Evolutionary conservation across 2,329 filamentous ascomycete genomes (phyloP), one percentile per base, ranked within the genome.

Genomic region (Beauveria pseudobassiana): DNA sequence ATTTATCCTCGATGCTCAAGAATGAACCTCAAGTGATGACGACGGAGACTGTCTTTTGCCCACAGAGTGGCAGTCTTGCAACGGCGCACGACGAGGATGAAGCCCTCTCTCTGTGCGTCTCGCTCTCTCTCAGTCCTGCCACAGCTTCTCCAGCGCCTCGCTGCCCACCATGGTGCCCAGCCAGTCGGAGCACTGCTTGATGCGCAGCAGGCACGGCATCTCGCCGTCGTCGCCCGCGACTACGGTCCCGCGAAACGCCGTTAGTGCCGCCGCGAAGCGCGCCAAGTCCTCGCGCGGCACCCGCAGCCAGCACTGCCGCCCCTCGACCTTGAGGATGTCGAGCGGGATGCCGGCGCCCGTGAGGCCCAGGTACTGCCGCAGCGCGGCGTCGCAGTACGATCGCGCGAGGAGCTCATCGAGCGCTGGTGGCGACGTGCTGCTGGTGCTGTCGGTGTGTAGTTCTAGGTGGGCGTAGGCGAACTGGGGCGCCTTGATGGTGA

Each of bases 291-390:
- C 78, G 5, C 80, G 75, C 5, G 87, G 86, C 9, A 90, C 71
- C 20, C 89, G 79, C 55, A 91, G 71, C 86, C 87, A 90, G 61
- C 82, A 82, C 53, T 84, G 77, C 6, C 69, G 67, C 1, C 75
- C 78, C 3, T 83, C 74, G 0, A 87, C 76, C 66, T 86, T 84
- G 40, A 93, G 79, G 22, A 93, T 84, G 69, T 93, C 90, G 61
- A 92, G 70, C 1, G 86, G 76, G 3, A 93, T 86, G 12, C 84
- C 85, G 2, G 80, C 75, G 12, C 90, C 90, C 0, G 84, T 86
- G 20, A 84, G 74, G 22, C 90, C 90, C 1, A 93, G 82, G 67
- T 90, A 92, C 64, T 88, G 83, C 1, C 77, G 78, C 8, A 93
- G 76, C 0, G 89, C 86, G 1, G 81, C 73, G 2, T 82, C 83